Conservation (phyloP, 2,329 filamentous ascomycete species). For the Raffaelea ambrosiae region DNA sequence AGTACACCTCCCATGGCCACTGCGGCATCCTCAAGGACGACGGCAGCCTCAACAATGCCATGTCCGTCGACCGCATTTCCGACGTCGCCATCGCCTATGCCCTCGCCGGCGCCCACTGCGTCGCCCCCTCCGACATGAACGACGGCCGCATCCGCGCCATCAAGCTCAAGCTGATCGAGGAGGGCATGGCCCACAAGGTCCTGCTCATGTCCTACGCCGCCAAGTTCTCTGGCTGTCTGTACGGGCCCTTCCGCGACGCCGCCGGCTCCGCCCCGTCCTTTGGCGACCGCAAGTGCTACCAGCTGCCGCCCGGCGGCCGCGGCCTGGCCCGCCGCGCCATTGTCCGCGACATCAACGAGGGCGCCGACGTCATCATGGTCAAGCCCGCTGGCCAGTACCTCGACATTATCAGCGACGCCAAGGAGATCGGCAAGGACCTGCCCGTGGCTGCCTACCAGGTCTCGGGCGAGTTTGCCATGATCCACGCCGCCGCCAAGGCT, state of each 20-base stretch:
- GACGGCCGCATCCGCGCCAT: constrained; percentile 95
- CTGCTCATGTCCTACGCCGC: constrained; percentile 96
- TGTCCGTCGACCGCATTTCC: constrained; percentile 89
- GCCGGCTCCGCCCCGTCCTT: constrained; percentile 87
- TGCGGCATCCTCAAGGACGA: constrained; percentile 94
- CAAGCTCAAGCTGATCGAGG: constrained; percentile 94
- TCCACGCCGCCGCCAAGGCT: constrained; percentile 89
- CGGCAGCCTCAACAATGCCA: constrained; percentile 82
- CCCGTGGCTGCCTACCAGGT: constrained; percentile 96
- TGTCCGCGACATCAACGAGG: constrained; percentile 79
- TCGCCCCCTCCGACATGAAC: constrained; percentile 98
- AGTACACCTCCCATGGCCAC: constrained; percentile 97
- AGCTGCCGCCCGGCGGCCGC: constrained; percentile 84
- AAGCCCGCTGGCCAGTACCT: constrained; percentile 95
- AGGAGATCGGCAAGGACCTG: constrained; percentile 84
- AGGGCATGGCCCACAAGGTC: constrained; percentile 83
- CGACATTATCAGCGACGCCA: constrained; percentile 96
- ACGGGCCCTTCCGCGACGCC: constrained; percentile 94
- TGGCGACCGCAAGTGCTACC: constrained; percentile 93
- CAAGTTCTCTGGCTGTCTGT: constrained; percentile 94
- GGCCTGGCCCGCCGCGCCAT: constrained; percentile 90
- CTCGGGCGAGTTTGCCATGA: constrained; percentile 95
- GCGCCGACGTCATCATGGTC: constrained; percentile 98
- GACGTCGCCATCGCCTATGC: constrained; percentile 98
- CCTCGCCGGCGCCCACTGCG: constrained; percentile 90